These are phyloP conservation scores for Xylaria arbuscula DNA, from an alignment of 2,329 filamentous ascomycete species.

Conservation along the genomic window DNA sequence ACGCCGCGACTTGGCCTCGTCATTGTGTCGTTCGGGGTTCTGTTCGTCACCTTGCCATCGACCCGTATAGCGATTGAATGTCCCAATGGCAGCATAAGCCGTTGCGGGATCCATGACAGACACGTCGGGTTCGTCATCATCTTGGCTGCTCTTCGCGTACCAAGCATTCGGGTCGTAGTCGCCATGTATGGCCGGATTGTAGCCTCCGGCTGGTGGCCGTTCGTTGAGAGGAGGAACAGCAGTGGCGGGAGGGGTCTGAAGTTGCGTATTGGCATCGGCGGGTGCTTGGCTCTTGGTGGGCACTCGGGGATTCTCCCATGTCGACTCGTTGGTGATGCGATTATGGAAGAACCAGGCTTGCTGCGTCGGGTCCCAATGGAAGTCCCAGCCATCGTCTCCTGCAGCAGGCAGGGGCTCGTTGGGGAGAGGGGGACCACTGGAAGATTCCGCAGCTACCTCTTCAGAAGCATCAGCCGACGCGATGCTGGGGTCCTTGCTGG, in stretches of 20 bases:
- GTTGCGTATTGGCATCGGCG: conserved; percentile 41
- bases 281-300: conserved; percentile 55
- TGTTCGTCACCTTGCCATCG: conserved; percentile 77
- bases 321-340: conserved; percentile 76
- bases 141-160: conserved; percentile 75
- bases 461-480: conserved; percentile 15
- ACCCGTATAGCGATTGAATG: conserved; percentile 94
- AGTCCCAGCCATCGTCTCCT: conserved; percentile 82
- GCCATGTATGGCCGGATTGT: conserved; percentile 96
- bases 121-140: conserved; percentile 50
- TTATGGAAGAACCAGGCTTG: conserved; percentile 88
- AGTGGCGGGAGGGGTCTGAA: conserved; percentile 44
- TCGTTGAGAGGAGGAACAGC: conserved; percentile 51
- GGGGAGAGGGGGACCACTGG: conserved; percentile 53
- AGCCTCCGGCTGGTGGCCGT: conserved; percentile 72
- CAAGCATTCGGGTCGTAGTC: conserved; percentile 96
- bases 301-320: conserved; percentile 89
- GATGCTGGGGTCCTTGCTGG: conserved; percentile 40
- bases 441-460: conserved; percentile 30
- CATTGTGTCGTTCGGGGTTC: conserved; percentile 80
- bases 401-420: conserved; percentile 55
- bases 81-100: conserved; percentile 73
- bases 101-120: conserved; percentile 50
- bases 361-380: conserved; percentile 76
- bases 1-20: conserved; percentile 85